Evolutionary conservation across 2,329 filamentous ascomycete species (phyloP), one percentile per base, ranked within the genome.

Genomic region (Cercospora zeae-maydis): DNA sequence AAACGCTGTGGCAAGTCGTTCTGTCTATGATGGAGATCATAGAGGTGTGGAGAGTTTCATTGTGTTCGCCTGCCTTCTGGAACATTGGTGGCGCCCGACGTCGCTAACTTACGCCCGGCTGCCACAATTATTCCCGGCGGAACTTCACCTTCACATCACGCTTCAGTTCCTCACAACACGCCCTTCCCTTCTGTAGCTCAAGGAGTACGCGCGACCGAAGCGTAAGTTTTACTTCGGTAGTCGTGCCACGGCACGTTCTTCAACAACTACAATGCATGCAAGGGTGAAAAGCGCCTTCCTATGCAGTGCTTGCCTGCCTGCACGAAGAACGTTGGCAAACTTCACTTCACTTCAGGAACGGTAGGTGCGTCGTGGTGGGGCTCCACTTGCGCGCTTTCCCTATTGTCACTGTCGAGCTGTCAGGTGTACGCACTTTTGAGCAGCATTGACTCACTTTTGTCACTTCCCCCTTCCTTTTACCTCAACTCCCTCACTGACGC

Each of bases 51-150:
- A 57, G 34, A 39, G 19, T 19, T n/a, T 39, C 16, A 16, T 24
- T 42, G 34, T 34, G 19, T 56, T 27, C 21, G 47, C 10, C 24
- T 52, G 27, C 11, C 47, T 52, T 52, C 16, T 39, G 21, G 36
- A 27, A 56, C 31, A 6, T 27, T 0, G 21, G 53, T 56, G 53
- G 53, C 53, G 53, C 53, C 33, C 47, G 27, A 52, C 31, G 30
- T 52, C 47, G 47, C 47, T 30, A n/a, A n/a, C n/a, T n/a, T n/a
- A 52, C 24, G 47, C 47, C 47, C 47, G 47, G 37, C 54, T 31
- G 9, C 19, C 24, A 2, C 6, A 11, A 16, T 31, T 59, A 59
- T 59, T 59, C 39, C 56, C 56, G 56, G 56, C 7, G 16, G 9
- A 9, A 36, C 54, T 57, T 33, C 54, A 57, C 37, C 24, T 21